Evolutionary conservation across 192 early-diverging fungal genomes (phyloP).

Genomic region (Paraglomus brasilianum): DNA sequence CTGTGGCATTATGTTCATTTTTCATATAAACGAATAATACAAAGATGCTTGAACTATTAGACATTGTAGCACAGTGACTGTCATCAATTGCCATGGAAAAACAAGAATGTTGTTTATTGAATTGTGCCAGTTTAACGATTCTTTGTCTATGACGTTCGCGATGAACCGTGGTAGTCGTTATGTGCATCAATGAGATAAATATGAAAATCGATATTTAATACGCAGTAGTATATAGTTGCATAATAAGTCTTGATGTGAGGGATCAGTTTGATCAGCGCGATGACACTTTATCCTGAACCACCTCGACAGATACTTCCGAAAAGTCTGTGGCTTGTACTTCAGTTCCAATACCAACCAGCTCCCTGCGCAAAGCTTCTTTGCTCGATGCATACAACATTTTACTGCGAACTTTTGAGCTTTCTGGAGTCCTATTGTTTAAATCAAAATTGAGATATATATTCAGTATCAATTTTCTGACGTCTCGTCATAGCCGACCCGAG

Average conservation of each 20-base stretch:
- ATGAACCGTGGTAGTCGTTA: too few relatives aligned
- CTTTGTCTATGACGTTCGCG: too few relatives aligned
- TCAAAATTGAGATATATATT: background rate
- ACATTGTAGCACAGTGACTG: too few relatives aligned
- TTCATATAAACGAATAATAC: too few relatives aligned
- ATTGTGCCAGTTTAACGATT: too few relatives aligned
- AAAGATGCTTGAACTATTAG: too few relatives aligned
- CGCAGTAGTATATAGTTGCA: background rate
- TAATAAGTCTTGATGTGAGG: background rate
- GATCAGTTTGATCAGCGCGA: slow-evolving; percentile 19
- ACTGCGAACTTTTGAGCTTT: slow-evolving; percentile 66
- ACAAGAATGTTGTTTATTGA: too few relatives aligned
- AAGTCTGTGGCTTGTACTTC: slow-evolving; percentile 87
- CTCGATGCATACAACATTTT: slow-evolving; percentile 92
- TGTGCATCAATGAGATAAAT: too few relatives aligned
- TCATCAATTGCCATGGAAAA: too few relatives aligned
- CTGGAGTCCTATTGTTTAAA: slow-evolving; percentile 66
- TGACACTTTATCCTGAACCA: slow-evolving; percentile 64
- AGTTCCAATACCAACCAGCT: slow-evolving; percentile 67
- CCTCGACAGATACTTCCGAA: slow-evolving; percentile 69
- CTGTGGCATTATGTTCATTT: too few relatives aligned
- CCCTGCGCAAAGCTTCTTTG: slow-evolving; percentile 75
- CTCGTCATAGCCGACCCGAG: background rate
- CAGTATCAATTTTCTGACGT: background rate
- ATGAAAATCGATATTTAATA: too few relatives aligned